Conservation (phyloP, 1,139 yeast species). For the Saccharomyces hybrid region DNA sequence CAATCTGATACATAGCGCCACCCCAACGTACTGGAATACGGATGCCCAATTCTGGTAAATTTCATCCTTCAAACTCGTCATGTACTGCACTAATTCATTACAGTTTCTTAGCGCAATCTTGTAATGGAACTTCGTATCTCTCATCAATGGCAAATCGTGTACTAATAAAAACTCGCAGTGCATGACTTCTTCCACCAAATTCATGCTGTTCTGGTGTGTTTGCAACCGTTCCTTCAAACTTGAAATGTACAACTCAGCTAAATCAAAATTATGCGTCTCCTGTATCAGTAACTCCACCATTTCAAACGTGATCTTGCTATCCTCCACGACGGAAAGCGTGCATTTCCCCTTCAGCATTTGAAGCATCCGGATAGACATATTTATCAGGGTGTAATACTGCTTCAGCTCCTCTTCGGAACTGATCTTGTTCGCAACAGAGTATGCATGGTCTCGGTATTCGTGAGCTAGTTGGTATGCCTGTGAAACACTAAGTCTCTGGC, state of each 20-base stretch:
- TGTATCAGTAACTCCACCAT: conserved; percentile 19
- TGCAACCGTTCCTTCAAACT: conserved; percentile 20
- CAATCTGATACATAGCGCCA: conserved; percentile 9
- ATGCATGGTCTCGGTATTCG: conserved; percentile 23
- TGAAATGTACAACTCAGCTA: conserved; percentile 26
- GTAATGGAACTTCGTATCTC: conserved; percentile 15
- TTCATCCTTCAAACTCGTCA: conserved; percentile 5
- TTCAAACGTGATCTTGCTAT: conserved; percentile 19
- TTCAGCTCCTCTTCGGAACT: conserved; percentile 14
- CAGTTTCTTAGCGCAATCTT: conserved; percentile 24
- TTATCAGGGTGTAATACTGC: conserved; percentile 25
- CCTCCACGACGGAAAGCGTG: conserved; percentile 24
- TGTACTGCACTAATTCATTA: conserved; percentile 13
- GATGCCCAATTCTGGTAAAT: conserved; percentile 13
- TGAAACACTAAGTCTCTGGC: conserved; percentile 6
- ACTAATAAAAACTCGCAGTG: conserved; percentile 20
- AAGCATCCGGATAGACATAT: conserved; percentile 19
- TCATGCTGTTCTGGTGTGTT: conserved; percentile 13
- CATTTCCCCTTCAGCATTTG: conserved; percentile 15
- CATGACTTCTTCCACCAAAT: conserved; percentile 16
- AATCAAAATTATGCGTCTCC: conserved; percentile 24
- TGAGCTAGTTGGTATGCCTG: conserved; percentile 18
- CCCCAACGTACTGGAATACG: conserved; percentile 16
- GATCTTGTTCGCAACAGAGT: conserved; percentile 10
- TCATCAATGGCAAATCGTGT: conserved; percentile 17